Evolutionary conservation across 768 basidiomycete genomes (phyloP).

Genomic region (Lenzites betulinus): DNA sequence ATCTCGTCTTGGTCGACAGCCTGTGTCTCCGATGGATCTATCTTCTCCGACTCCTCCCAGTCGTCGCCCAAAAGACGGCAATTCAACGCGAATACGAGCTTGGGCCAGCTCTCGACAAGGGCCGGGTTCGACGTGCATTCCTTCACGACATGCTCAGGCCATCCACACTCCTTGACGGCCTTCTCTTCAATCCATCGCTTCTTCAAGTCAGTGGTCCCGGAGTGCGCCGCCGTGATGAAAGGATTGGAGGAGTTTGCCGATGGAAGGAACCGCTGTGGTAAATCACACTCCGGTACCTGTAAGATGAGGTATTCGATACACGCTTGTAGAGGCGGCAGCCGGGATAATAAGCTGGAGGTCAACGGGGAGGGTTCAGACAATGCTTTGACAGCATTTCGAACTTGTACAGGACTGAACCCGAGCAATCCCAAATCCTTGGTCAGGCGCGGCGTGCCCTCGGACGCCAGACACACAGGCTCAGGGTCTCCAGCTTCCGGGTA

Average conservation of each 20-base stretch:
- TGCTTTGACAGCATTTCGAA: conserved; percentile 54
- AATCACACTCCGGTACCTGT: conserved; percentile 83
- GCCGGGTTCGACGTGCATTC: conserved; percentile 44
- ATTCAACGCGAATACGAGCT: conserved; percentile 58
- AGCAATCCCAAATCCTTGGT: conserved; percentile 57
- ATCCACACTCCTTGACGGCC: conserved; percentile 81
- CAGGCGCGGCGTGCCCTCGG: conserved; percentile 47
- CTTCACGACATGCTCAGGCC: conserved; percentile 71
- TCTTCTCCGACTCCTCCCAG: conserved; percentile 17
- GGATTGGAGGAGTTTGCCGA: conserved; percentile 65
- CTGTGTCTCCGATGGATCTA: conserved; percentile 34
- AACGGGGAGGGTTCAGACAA: conserved; percentile 59
- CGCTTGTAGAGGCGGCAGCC: conserved; percentile 68
- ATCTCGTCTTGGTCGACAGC: conserved; percentile 38
- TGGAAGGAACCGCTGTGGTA: conserved; percentile 73
- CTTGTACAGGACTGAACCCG: conserved; percentile 64
- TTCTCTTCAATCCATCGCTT: conserved; percentile 81
- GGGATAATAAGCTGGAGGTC: conserved; percentile 59
- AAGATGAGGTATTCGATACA: conserved; percentile 84
- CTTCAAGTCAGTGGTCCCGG: conserved; percentile 63
- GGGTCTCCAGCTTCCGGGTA: conserved; percentile 50
- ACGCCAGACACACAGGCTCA: conserved; percentile 38
- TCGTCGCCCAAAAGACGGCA: conserved; percentile 52
- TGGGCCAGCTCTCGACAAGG: conserved; percentile 50
- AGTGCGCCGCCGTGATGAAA: conserved; percentile 66